These are phyloP conservation scores for Leptographium radiaticola DNA, from an alignment of 2,329 filamentous ascomycete genomes.

Conservation along the genomic window DNA sequence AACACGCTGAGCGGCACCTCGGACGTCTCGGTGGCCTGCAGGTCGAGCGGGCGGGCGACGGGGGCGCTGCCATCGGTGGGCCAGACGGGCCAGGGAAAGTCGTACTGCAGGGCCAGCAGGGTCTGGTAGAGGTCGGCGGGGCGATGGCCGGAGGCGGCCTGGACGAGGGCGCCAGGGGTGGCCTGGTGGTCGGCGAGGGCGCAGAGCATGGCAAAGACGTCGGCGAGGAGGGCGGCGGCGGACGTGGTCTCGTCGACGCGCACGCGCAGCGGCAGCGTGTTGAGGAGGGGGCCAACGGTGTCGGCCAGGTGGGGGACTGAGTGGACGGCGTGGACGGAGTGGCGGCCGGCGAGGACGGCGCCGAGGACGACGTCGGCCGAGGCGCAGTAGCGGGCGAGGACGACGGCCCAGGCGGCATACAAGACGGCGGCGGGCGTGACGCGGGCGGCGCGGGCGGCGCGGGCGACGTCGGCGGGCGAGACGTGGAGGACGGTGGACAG, in stretches of 20 bases:
- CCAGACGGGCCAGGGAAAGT: neutral
- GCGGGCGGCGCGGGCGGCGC: neutral
- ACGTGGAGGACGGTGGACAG: neutral
- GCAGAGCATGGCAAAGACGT: neutral
- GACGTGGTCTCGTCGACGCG: neutral
- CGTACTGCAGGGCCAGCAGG: neutral
- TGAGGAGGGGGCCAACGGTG: neutral
- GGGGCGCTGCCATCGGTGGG: neutral
- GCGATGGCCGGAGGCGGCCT: neutral
- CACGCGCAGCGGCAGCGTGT: neutral
- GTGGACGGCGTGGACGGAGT: neutral
- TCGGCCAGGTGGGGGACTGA: neutral
- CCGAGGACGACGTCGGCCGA: constrained; percentile 13
- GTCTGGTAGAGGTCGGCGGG: neutral
- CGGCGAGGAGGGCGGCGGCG: neutral
- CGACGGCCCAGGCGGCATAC: constrained; percentile 12
- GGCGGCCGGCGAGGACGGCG: neutral
- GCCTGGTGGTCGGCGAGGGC: neutral
- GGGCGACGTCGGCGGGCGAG: no score
- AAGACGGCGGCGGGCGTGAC: constrained; percentile 5
- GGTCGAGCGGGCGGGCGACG: neutral
- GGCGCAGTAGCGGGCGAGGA: constrained; percentile 14
- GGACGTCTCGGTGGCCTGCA: no score
- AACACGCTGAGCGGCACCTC: no score
- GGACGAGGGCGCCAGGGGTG: no score